Conservation (phyloP, 352 stramenopile species). For the Lagenidium giganteum region DNA sequence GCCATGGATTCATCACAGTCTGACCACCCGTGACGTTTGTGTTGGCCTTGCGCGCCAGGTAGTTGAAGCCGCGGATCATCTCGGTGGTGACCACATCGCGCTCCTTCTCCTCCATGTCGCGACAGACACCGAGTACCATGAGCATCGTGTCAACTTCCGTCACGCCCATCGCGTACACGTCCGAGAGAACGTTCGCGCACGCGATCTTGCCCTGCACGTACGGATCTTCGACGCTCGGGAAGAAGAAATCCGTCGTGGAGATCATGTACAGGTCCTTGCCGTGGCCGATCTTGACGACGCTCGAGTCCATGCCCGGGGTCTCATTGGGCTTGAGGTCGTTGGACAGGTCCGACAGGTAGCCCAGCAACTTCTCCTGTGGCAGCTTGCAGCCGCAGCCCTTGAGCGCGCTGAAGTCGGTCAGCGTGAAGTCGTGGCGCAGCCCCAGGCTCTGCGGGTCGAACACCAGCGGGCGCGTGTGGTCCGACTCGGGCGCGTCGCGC, state of each 20-base stretch:
- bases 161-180: conserved; percentile 94
- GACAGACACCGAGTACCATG: conserved; percentile 92
- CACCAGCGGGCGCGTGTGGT: conserved; percentile 14
- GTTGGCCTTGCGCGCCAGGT: conserved; percentile 76
- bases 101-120: conserved; percentile 90
- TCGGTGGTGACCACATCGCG: conserved; percentile 91
- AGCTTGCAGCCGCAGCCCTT: conserved; percentile 97
- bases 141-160: conserved; percentile 94
- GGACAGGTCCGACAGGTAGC: conserved; percentile 85
- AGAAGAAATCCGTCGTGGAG: conserved; percentile 96
- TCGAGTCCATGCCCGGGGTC: conserved; percentile 87
- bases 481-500: neutral
- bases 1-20: conserved; percentile 96
- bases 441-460: conserved; percentile 62
- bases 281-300: conserved; percentile 86
- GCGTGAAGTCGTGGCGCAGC: conserved; percentile 68
- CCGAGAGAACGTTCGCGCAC: conserved; percentile 92
- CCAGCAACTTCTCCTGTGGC: conserved; percentile 90
- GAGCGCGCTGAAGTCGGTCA: conserved; percentile 83
- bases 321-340: conserved; percentile 92
- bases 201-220: conserved; percentile 93
- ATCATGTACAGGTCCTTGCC: conserved; percentile 84
- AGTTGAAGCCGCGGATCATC: conserved; percentile 94
- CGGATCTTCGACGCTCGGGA: conserved; percentile 92
- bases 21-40: conserved; percentile 93